A percentile compares a stretch with the other conserved stretches of the same genome.
phyloP scores from a whole-genome alignment of 495 filamentous ascomycete genomes.

The Penicilliopsis zonata region DNA sequence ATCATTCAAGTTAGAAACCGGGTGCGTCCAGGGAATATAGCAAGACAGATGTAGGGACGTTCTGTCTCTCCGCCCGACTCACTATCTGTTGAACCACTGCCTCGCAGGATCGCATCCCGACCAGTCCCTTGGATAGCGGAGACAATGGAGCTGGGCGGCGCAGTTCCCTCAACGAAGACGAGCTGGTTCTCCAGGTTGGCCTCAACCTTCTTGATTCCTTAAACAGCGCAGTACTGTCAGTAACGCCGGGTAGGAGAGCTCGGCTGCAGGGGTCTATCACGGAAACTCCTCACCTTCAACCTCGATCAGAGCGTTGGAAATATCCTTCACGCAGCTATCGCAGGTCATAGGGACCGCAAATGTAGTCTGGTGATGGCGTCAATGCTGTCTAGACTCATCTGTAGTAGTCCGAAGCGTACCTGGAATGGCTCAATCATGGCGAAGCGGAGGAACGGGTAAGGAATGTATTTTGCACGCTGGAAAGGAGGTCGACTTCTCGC shows the following conservation, averaged over 20 bases:
- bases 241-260: neutral
- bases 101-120: constrained; percentile 86
- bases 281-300: constrained; percentile 43
- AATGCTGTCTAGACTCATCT: too few relatives aligned
- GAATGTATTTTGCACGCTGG: too few relatives aligned
- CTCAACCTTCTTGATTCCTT: constrained; percentile 36
- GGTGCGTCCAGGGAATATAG: neutral
- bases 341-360: constrained; percentile 94
- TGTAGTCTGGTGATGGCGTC: constrained; percentile 48
- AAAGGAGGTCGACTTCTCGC: too few relatives aligned
- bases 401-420: constrained; percentile 30
- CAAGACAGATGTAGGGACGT: constrained; percentile 18
- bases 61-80: too few relatives aligned
- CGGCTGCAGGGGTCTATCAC: neutral
- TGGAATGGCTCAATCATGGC: constrained; percentile 49
- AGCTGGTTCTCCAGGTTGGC: constrained; percentile 37
- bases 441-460: too few relatives aligned
- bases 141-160: constrained; percentile 80
- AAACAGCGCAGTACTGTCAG: constrained; percentile 2
- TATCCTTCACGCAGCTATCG: constrained; percentile 71
- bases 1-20: neutral
- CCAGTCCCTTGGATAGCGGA: constrained; percentile 80
- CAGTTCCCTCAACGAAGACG: constrained; percentile 39
- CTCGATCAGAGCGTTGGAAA: constrained; percentile 62
- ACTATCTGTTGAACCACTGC: constrained; percentile 78